Base-by-base conservation (phyloP, 345 rosid genomes). In the Eucalyptus urophylla region DNA sequence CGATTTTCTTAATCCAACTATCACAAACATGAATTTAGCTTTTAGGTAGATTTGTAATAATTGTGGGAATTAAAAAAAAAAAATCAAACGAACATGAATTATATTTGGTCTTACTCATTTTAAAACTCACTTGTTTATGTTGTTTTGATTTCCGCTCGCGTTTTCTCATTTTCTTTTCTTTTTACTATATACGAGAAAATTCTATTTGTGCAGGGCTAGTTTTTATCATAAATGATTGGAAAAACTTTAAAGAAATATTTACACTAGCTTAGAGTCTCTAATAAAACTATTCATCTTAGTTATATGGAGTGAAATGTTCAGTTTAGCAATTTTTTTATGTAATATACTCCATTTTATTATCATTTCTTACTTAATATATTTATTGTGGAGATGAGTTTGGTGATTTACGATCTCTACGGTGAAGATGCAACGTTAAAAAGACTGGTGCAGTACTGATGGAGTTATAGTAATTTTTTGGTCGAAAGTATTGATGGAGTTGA, bases 361-460 rank as follows among this genome's bases (percentile, higher is more conserved):
- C 62, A 9, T 22, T 24, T 24, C 29, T 56, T 56, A 56, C 29
- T 56, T 24, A 10, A 56, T 56, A 56, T 24, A 56, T 22, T 53
- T 53, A 53, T 4, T 53, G 58, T 19, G 58, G 58, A 53, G 25
- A 53, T 53, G 11, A 53, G 58, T 21, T 19, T 53, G 25, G 58
- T 53, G 58, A 53, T 21, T 53, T 53, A 53, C 1, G 25, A 53
- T 53, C 58, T 53, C 58, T 53, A 53, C 1, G 5, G 58, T 53
- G 58, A 53, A 53, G 58, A 53, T 53, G 5, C 0, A 53, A 53
- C 5, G 25, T 53, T 21, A 53, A 53, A 53, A 53, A 2, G 58
- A 53, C 58, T 3, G 0, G 5, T 19, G 58, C 1, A 8, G 1
- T 19, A 53, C 0, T 53, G 11, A 53, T 53, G 58, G 25, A 53